A percentile compares a stretch with the other conserved stretches of the same genome.
Conservation (phyloP, 2,329 filamentous ascomycete species). For the Aureobasidium pullulans region DNA sequence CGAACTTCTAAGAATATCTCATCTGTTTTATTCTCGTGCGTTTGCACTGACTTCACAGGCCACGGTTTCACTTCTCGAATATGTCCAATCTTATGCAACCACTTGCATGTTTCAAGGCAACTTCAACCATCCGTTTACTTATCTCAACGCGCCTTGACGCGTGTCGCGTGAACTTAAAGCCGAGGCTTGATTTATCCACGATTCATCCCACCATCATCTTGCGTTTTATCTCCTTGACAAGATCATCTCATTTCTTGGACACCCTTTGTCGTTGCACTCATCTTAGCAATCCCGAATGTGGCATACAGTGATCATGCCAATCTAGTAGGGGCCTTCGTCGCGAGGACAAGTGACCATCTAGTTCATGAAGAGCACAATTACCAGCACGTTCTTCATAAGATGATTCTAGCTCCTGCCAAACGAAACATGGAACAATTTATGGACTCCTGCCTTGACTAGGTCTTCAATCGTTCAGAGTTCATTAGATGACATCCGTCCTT, state of each 20-base stretch:
- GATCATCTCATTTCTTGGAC: not conserved
- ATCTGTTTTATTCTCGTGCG: not conserved
- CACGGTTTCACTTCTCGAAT: not conserved
- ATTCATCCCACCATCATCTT: not conserved
- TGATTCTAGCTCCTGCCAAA: too few relatives aligned
- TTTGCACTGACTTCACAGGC: not conserved
- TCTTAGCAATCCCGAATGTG: too few relatives aligned
- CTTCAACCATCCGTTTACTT: not conserved
- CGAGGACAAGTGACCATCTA: too few relatives aligned
- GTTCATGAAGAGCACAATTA: too few relatives aligned
- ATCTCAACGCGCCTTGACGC: not conserved
- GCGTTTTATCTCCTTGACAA: not conserved
- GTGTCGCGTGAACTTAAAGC: not conserved
- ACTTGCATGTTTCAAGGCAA: not conserved
- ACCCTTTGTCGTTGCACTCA: too few relatives aligned
- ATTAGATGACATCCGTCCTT: too few relatives aligned
- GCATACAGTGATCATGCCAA: too few relatives aligned
- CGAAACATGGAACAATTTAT: too few relatives aligned
- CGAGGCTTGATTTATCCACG: not conserved
- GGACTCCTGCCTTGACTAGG: too few relatives aligned
- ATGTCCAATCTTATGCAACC: not conserved
- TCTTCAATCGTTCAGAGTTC: too few relatives aligned
- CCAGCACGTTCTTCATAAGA: too few relatives aligned
- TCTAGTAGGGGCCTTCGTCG: too few relatives aligned
- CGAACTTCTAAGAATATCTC: not conserved